Base-by-base conservation (phyloP, 208 protist species). In the Acanthamoeba royreba region DNA sequence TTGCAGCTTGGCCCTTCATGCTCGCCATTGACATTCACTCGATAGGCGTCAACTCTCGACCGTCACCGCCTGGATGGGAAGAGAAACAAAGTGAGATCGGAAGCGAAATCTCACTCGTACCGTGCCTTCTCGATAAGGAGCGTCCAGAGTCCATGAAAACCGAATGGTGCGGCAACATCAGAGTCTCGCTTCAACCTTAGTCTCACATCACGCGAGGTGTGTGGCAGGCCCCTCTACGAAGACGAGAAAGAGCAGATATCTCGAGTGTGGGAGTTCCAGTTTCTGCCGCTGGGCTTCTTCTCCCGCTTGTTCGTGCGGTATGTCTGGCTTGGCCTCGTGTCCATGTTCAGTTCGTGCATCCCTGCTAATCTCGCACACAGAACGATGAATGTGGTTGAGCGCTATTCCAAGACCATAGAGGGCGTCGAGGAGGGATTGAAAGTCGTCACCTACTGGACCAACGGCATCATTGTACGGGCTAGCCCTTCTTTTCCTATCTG, bases 251-350 rank as follows among this genome's bases (percentile, higher is more conserved):
- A 92, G 31, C 87, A 92, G 47, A 92, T 55, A n/a, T 72, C 58
- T 17, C 87, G 87, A 22, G 33, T 81, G 15, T 92, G 87, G 87
- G 66, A 58, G 25, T 92, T 92, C 35, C 87, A 79, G 31, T 92
- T 92, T 33, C 47, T 92, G 66, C 87, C 87, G 7, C 87, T 92
- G 53, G 87, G 87, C 38, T 92, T 92, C 66, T 92, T 92, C 87
- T 81, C 58, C 22, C 87, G 87, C 40, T 42, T 92, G 45, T 77
- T 92, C 31, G 87, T 92, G 42, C 55, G 87, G 53, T 88, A 88
- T 33, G 7, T n/a, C n/a, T n/a, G n/a, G n/a, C n/a, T n/a, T n/a
- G n/a, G n/a, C n/a, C n/a, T n/a, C n/a, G n/a, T n/a, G n/a, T n/a
- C n/a, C n/a, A n/a, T n/a, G n/a, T n/a, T n/a, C n/a, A n/a, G n/a